phyloP scores from a whole-genome alignment of 2,329 filamentous ascomycete species.

The Microascus cirrosus region DNA sequence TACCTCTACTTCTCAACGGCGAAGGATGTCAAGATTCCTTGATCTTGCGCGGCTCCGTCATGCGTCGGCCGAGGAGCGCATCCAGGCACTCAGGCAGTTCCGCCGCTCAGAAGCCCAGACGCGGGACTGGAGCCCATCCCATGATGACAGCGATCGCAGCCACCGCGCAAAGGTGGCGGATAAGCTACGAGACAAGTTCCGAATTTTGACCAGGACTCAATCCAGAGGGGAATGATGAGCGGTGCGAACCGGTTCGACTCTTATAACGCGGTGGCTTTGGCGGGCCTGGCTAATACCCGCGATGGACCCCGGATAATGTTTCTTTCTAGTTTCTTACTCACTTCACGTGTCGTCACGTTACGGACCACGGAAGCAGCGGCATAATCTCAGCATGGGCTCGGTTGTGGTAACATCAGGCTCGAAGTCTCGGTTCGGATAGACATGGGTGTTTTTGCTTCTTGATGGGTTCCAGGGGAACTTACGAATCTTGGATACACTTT shows the following conservation, averaged over 20 bases:
- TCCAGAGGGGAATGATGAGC: background rate
- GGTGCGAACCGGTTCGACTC: background rate
- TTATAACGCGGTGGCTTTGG: background rate
- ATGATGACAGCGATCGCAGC: conserved; percentile 19
- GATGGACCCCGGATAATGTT: background rate
- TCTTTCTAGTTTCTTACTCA: background rate
- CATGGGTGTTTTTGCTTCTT: background rate
- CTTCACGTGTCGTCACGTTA: background rate
- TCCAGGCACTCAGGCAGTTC: conserved; percentile 42
- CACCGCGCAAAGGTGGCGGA: conserved; percentile 33
- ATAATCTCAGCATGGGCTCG: background rate
- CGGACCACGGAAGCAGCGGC: background rate
- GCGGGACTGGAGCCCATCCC: conserved; percentile 6
- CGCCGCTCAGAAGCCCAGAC: conserved; percentile 8
- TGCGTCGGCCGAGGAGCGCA: conserved; percentile 50
- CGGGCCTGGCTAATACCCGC: background rate
- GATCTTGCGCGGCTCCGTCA: conserved; percentile 46
- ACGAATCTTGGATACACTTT: background rate
- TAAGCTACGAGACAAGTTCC: conserved; percentile 41
- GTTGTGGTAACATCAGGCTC: background rate
- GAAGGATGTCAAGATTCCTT: conserved; percentile 39
- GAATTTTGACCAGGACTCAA: conserved; percentile 36
- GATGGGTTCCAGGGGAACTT: background rate
- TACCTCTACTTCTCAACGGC: conserved; percentile 20
- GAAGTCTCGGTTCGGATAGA: background rate